Base-by-base conservation (phyloP, 2,329 filamentous ascomycete genomes). In the Diaporthe destruens region DNA sequence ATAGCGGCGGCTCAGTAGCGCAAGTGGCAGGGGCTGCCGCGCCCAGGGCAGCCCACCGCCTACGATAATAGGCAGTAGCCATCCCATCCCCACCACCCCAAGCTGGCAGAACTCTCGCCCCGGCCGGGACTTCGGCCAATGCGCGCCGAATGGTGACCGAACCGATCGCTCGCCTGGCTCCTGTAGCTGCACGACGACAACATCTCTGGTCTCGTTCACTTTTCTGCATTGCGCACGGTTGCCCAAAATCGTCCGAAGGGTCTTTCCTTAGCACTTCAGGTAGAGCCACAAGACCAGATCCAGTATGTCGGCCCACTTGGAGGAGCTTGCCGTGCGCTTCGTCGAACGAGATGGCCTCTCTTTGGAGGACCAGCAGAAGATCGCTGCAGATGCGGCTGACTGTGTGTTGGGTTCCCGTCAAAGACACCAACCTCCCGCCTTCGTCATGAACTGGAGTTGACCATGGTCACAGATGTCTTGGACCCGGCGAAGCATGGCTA, bases 311-410 rank as follows among this genome's bases (percentile, higher is more conserved):
- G 51, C 68, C 55, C 68, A 72, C 59, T 67, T 74, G n/a, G 61
- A 67, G 61, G 61, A 56, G 59, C 73, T 74, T 44, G 73, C 73
- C 7, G 65, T 72, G 59, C 73, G 73, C 71, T 74, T 66, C 44
- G 71, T 74, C 47, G 72, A 74, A 36, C 57, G 69, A 55, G 73
- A 74, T 51, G 71, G 59, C n/a, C 61, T 74, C n/a, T 72, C 73
- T 14, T 25, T 44, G 0, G 59, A 74, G 23, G 73, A 74, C 42
- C 71, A 72, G 57, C 65, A 72, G 66, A 72, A 74, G 59, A 71
- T 74, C 29, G 63, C 71, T 25, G 29, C 59, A 14, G 67, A 72
- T 32, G 73, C 73, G 18, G 67, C 71, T 42, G 67, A 68, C 11
- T 74, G 73, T 74, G 53, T 61, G 71, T 59, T n/a, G 2, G 20